Percentiles rank a stretch among this genome's conserved stretches.
Conservation (phyloP, 208 protist genomes). For the Trypanosoma melophagium region DNA sequence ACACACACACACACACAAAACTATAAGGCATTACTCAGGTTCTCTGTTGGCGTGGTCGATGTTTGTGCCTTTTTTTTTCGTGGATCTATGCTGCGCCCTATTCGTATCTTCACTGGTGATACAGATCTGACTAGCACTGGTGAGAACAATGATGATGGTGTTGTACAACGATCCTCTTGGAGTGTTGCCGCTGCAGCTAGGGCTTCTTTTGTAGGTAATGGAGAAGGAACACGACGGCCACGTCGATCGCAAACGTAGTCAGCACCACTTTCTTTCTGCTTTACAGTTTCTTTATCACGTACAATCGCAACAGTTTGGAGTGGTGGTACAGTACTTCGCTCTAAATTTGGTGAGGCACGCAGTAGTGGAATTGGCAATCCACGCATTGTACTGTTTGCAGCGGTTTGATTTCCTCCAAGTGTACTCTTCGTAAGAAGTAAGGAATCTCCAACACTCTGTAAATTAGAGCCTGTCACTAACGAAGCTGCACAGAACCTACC, state of each 20-base stretch:
- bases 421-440: neutral
- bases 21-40: no score
- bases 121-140: no score
- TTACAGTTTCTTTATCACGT: neutral
- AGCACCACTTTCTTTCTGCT: conserved; percentile 8
- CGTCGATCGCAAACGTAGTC: conserved; percentile 16
- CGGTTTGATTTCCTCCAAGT: neutral
- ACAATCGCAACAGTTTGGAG: neutral
- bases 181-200: no score
- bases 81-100: neutral
- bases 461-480: neutral
- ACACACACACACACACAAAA: no score
- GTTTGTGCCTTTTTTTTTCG: no score
- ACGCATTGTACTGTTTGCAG: neutral
- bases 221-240: neutral
- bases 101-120: neutral
- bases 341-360: neutral
- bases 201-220: no score
- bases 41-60: no score
- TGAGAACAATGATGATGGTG: no score
- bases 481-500: no score
- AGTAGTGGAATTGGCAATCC: conserved; percentile 4
- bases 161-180: no score
- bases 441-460: neutral
- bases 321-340: neutral